Evolutionary conservation across 2,329 filamentous ascomycete species (phyloP).

Genomic region (Monosporascus sp.): DNA sequence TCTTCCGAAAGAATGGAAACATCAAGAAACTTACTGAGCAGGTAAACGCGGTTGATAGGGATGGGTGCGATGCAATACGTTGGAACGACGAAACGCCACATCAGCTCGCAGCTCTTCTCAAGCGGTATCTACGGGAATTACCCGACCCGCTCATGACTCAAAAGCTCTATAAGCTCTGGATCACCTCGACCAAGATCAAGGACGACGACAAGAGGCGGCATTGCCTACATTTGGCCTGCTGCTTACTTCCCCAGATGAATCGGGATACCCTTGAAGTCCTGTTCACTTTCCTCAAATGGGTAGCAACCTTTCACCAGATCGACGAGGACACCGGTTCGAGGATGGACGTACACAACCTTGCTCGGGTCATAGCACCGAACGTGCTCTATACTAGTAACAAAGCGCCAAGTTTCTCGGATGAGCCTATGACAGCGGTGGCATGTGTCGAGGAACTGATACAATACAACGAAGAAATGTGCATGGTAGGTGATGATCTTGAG

Average conservation of each 20-base stretch:
- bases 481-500: constrained; percentile 58
- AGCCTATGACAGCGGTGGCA: constrained; percentile 89
- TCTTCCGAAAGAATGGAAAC: constrained; percentile 98
- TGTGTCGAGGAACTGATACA: constrained; percentile 88
- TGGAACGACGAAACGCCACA: constrained; percentile 86
- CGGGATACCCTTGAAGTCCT: constrained; percentile 92
- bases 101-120: constrained; percentile 87
- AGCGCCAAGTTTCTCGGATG: constrained; percentile 66
- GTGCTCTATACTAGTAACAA: constrained; percentile 72
- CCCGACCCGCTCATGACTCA: constrained; percentile 92
- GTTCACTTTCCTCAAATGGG: constrained; percentile 96
- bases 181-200: constrained; percentile 80
- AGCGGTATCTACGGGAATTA: constrained; percentile 90
- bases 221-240: constrained; percentile 85
- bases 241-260: constrained; percentile 85
- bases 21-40: constrained; percentile 89
- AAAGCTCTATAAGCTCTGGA: constrained; percentile 88
- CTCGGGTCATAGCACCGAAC: constrained; percentile 95
- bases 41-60: constrained; percentile 78
- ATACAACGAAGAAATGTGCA: constrained; percentile 93
- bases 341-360: constrained; percentile 97
- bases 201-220: constrained; percentile 79
- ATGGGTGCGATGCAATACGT: constrained; percentile 79
- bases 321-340: constrained; percentile 97
- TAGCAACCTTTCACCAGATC: constrained; percentile 92